phyloP scores from a whole-genome alignment of 139 green algal species.

The Nannochloris sp. region DNA sequence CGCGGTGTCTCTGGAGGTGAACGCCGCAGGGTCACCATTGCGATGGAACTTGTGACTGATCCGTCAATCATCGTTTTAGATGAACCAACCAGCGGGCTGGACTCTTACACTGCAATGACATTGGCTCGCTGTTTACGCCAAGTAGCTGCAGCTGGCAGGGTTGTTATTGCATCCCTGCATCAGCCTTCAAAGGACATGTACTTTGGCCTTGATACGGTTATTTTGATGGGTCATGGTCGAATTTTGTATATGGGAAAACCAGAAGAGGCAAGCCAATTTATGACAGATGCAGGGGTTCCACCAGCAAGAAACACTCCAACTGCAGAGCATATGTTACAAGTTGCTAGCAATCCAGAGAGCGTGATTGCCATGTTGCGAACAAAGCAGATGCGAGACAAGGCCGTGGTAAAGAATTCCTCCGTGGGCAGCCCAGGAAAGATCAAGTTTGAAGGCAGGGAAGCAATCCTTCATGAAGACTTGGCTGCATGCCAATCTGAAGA shows the following conservation, averaged over 20 bases:
- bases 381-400: not conserved
- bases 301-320: slow-evolving; percentile 21
- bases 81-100: slow-evolving; percentile 66
- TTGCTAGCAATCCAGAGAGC: slow-evolving; percentile 5
- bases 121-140: slow-evolving; percentile 42
- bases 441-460: too few species aligned
- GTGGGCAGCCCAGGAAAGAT: not conserved
- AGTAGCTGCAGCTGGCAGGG: slow-evolving; percentile 37
- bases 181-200: slow-evolving; percentile 65
- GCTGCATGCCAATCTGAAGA: too few species aligned
- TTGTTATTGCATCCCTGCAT: slow-evolving; percentile 64
- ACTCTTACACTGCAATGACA: slow-evolving; percentile 56
- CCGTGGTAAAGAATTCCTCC: not conserved
- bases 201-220: slow-evolving; percentile 42
- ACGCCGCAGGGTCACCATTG: slow-evolving; percentile 55
- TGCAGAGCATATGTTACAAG: slow-evolving; percentile 45
- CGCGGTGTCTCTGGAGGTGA: slow-evolving; percentile 21
- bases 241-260: slow-evolving; percentile 44
- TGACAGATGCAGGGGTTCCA: slow-evolving; percentile 29
- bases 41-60: slow-evolving; percentile 66
- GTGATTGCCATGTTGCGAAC: slow-evolving; percentile 4
- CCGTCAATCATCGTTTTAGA: slow-evolving; percentile 36
- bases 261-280: slow-evolving; percentile 15
- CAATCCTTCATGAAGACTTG: too few species aligned
- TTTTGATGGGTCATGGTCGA: slow-evolving; percentile 55